Conservation (phyloP, 148 eudicot genomes). For the Rhododendron kiyosumense region DNA sequence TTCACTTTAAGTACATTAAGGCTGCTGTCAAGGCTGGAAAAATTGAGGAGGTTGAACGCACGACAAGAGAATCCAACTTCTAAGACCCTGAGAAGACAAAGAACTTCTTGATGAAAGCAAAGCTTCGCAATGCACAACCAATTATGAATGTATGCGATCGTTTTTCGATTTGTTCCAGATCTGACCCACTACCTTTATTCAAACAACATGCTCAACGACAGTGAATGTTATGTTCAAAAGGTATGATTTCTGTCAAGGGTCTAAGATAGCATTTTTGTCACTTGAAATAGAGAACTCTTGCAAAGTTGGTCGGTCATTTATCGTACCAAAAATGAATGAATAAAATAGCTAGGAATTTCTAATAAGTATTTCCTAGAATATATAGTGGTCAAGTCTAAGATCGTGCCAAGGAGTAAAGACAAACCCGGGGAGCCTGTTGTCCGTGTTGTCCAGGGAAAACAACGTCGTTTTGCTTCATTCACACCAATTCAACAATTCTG, state of each 20-base stretch:
- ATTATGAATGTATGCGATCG: constrained; percentile 80
- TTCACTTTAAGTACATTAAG: constrained; percentile 62
- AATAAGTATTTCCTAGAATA: too few species aligned
- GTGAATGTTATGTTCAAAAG: constrained; percentile 88
- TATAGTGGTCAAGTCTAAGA: too few species aligned
- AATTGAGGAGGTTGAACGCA: constrained; percentile 87
- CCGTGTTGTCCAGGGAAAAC: too few species aligned
- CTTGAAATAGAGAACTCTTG: too few species aligned
- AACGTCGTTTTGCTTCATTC: too few species aligned
- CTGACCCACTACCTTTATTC: constrained; percentile 59
- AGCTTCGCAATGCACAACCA: constrained; percentile 30
- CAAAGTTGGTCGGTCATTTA: too few species aligned
- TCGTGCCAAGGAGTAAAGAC: too few species aligned
- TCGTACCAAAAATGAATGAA: too few species aligned
- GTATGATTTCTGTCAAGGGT: constrained; percentile 17
- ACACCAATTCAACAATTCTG: too few species aligned
- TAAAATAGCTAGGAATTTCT: too few species aligned
- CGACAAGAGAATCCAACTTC: constrained; percentile 25
- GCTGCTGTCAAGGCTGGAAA: constrained; percentile 84
- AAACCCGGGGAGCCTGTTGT: too few species aligned
- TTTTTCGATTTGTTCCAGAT: constrained; percentile 80
- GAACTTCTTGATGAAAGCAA: constrained; percentile 84
- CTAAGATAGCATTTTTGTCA: background rate
- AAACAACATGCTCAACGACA: constrained; percentile 39
- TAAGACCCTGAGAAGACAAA: constrained; percentile 75